These are phyloP conservation scores for Diaporthe capsici DNA, from an alignment of 2,329 filamentous ascomycete genomes.

Conservation along the genomic window DNA sequence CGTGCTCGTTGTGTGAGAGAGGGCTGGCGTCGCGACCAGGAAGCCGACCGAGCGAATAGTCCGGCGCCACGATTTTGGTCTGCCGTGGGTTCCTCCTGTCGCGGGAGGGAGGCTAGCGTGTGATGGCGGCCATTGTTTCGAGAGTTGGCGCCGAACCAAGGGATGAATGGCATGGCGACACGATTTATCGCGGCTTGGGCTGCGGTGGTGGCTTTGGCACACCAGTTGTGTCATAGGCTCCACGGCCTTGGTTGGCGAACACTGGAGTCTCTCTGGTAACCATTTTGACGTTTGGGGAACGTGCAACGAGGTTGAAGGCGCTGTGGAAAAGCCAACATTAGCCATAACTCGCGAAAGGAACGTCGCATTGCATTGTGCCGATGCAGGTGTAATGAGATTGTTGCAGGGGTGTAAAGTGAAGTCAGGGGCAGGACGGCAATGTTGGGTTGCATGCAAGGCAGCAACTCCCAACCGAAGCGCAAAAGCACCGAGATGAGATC, in stretches of 20 bases:
- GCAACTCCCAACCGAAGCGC: conserved; percentile 26
- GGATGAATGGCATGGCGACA: conserved; percentile 40
- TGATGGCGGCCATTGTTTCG: conserved; percentile 39
- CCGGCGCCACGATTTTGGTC: conserved; percentile 37
- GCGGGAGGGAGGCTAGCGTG: conserved; percentile 36
- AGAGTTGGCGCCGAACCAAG: conserved; percentile 41
- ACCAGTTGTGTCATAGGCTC: conserved; percentile 55
- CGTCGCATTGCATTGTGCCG: conserved; percentile 11
- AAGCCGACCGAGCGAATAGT: conserved; percentile 31
- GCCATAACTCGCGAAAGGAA: conserved; percentile 37
- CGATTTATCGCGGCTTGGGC: conserved; percentile 53
- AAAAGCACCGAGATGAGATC: not conserved
- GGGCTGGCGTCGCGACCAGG: conserved; percentile 31
- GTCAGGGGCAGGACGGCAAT: conserved; percentile 30
- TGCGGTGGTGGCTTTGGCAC: conserved; percentile 54
- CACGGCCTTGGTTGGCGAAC: conserved; percentile 52
- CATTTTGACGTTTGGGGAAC: conserved; percentile 48
- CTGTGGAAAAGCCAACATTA: conserved; percentile 44
- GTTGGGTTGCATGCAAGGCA: conserved; percentile 36
- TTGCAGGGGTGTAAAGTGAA: conserved; percentile 39
- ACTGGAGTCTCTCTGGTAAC: conserved; percentile 49
- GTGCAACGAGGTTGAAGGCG: conserved; percentile 34
- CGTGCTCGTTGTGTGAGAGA: conserved; percentile 14
- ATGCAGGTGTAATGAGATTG: conserved; percentile 36
- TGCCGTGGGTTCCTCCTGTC: conserved; percentile 25